phyloP scores from a whole-genome alignment of 2,329 filamentous ascomycete genomes.

The Tympanopsis confertula region DNA sequence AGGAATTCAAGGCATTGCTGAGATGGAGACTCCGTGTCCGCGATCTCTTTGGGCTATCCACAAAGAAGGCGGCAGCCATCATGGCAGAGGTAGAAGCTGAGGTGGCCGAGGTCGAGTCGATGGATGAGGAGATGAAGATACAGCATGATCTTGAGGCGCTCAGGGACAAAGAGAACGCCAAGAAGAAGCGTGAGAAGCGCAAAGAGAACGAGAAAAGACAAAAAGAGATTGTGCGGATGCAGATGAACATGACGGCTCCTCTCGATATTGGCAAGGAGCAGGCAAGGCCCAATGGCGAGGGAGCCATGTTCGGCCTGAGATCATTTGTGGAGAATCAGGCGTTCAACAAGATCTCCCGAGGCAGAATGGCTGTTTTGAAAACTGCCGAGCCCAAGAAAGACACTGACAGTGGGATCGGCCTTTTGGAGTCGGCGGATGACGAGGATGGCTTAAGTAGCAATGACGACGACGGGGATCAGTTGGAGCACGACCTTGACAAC shows the following conservation, averaged over 20 bases:
- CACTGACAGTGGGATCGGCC: constrained; percentile 44
- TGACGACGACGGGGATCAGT: constrained; percentile 68
- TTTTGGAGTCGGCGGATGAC: constrained; percentile 41
- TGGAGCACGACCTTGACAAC: constrained; percentile 75
- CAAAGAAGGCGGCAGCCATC: constrained; percentile 40
- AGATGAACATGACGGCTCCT: constrained; percentile 91
- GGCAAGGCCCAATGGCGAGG: constrained; percentile 63
- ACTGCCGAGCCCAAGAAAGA: constrained; percentile 45
- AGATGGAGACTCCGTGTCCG: constrained; percentile 83
- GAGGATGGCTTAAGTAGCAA: constrained; percentile 36
- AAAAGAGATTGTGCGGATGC: constrained; percentile 85
- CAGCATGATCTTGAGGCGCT: constrained; percentile 77
- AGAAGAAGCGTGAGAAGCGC: constrained; percentile 72
- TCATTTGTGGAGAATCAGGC: constrained; percentile 45
- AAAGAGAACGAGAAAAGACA: constrained; percentile 89
- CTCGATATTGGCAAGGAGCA: constrained; percentile 94
- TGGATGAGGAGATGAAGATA: constrained; percentile 89
- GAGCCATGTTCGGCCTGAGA: constrained; percentile 79
- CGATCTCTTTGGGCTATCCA: constrained; percentile 80
- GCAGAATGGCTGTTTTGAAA: constrained; percentile 63
- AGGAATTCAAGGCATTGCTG: constrained; percentile 83
- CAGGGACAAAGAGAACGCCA: constrained; percentile 65
- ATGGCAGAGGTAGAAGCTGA: constrained; percentile 45
- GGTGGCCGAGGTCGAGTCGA: constrained; percentile 70
- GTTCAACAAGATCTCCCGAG: constrained; percentile 57